phyloP scores from a whole-genome alignment of 1,284 basidiomycete genomes.

The Flammula alnicola region DNA sequence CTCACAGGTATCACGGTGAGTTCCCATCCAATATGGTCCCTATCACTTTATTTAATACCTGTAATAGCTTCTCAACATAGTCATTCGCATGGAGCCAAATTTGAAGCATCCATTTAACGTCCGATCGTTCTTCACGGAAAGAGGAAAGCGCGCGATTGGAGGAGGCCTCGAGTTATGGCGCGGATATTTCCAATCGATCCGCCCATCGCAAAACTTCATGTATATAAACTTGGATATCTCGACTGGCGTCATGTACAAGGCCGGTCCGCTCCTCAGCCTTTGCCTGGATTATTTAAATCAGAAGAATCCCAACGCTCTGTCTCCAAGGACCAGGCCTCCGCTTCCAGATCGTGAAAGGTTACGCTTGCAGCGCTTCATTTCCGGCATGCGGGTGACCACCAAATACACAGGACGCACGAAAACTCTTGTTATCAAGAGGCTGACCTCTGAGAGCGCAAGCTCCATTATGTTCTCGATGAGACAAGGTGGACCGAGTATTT shows the following conservation, averaged over 20 bases:
- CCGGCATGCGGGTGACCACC: slow-evolving; percentile 55
- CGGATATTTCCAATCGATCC: slow-evolving; percentile 74
- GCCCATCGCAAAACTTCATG: slow-evolving; percentile 65
- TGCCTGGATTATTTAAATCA: slow-evolving; percentile 55
- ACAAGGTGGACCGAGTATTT: slow-evolving; percentile 51
- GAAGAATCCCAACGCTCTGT: slow-evolving; percentile 41
- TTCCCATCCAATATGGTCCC: slow-evolving; percentile 23
- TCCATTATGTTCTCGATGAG: slow-evolving; percentile 48
- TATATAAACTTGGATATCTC: slow-evolving; percentile 78
- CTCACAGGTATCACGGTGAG: slow-evolving; percentile 72
- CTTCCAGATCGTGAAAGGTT: slow-evolving; percentile 61
- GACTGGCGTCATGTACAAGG: slow-evolving; percentile 74
- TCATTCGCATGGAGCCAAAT: slow-evolving; percentile 74
- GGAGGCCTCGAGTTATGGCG: slow-evolving; percentile 69
- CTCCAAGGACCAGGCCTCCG: slow-evolving; percentile 42
- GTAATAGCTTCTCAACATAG: slow-evolving; percentile 70
- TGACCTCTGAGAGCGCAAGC: slow-evolving; percentile 55
- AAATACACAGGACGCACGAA: slow-evolving; percentile 26
- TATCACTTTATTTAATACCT: neutral
- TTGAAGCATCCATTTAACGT: slow-evolving; percentile 74
- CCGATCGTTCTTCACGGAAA: slow-evolving; percentile 74
- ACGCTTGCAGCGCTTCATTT: slow-evolving; percentile 60
- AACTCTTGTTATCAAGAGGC: slow-evolving; percentile 53
- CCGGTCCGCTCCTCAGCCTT: slow-evolving; percentile 46
- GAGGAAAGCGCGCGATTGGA: slow-evolving; percentile 63